Conservation (phyloP, 768 basidiomycete species). For the Phylloporus sp. region DNA sequence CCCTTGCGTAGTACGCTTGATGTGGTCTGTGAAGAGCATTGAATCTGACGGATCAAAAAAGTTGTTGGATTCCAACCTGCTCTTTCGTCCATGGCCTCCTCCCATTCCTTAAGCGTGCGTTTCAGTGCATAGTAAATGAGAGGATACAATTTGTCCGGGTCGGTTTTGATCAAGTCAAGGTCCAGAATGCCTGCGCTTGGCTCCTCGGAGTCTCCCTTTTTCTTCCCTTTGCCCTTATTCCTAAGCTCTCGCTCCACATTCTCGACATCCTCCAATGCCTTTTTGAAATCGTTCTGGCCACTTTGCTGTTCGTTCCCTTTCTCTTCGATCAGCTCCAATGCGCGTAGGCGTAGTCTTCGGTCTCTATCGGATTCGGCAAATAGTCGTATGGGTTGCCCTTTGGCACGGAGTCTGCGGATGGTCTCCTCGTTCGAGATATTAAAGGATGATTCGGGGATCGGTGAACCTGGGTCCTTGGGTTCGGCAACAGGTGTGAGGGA, state of each 20-base stretch:
- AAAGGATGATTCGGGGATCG: conserved; percentile 47
- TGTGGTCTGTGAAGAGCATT: conserved; percentile 49
- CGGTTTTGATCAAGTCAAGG: conserved; percentile 75
- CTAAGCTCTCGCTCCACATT: conserved; percentile 65
- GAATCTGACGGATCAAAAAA: not conserved
- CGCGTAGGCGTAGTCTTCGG: conserved; percentile 80
- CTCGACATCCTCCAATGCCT: conserved; percentile 83
- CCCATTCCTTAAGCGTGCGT: conserved; percentile 93
- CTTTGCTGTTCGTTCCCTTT: conserved; percentile 73
- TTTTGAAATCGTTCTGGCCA: conserved; percentile 94
- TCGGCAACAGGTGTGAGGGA: conserved; percentile 38
- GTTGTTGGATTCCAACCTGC: conserved; percentile 54
- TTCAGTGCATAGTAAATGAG: conserved; percentile 96
- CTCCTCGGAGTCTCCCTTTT: conserved; percentile 54
- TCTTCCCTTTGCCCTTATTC: conserved; percentile 55
- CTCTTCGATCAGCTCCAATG: conserved; percentile 93
- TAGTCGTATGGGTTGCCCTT: conserved; percentile 91
- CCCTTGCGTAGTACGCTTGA: conserved; percentile 88
- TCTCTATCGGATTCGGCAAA: conserved; percentile 98
- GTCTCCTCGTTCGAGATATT: conserved; percentile 94
- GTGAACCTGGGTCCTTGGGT: conserved; percentile 38
- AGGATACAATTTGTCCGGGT: conserved; percentile 94
- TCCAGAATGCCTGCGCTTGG: conserved; percentile 63
- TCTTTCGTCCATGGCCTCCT: conserved; percentile 88
- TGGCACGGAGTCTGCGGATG: conserved; percentile 79